Evolutionary conservation across 257 asterid genomes (phyloP), one percentile per base, ranked within the genome.

Genomic region (Fraxinus quadrangulata): DNA sequence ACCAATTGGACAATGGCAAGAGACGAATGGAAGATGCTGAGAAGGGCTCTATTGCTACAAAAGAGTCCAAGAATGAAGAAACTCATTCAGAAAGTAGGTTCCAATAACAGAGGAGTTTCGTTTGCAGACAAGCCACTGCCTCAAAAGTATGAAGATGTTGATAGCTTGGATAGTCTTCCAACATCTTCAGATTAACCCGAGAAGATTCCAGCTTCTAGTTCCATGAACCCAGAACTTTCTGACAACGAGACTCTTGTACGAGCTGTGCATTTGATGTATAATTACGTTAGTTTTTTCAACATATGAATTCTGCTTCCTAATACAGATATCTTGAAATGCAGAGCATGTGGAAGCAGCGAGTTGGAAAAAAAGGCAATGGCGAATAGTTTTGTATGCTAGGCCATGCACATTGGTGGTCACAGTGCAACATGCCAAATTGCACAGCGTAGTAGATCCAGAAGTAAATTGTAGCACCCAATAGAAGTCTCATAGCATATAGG

Each of bases 191-290:
- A 83, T 42, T 66, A 71, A 47, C 75, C 81, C 23, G 76, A 79
- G 56, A 82, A 78, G 16, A 54, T 82, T 68, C 79, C 86, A 6
- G 75, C 81, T 34, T 45, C 87, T 73, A 80, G 76, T 71, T 84
- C 89, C 66, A 78, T 28, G 19, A 90, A 86, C 71, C 59, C 83
- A n/a, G 98, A 96, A 79, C 59, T 80, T 76, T 88, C 96, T 31
- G 99, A 96, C 24, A 90, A 96, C 26, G 97, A 92, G 88, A 96
- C 92, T 77, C 92, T 96, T 91, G 99, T 96, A 92, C 74, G 69
- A 51, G 24, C 78, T 36, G 42, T 13, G 3, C 54, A 63, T 75
- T 70, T 28, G 0, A 21, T 36, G 21, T 74, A 12, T 70, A 51
- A 66, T 67, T 54, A 61, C 9, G 40, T 31, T 26, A 12, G n/a